Base-by-base conservation (phyloP, 2,329 filamentous ascomycete genomes). In the Alternaria viburni region DNA sequence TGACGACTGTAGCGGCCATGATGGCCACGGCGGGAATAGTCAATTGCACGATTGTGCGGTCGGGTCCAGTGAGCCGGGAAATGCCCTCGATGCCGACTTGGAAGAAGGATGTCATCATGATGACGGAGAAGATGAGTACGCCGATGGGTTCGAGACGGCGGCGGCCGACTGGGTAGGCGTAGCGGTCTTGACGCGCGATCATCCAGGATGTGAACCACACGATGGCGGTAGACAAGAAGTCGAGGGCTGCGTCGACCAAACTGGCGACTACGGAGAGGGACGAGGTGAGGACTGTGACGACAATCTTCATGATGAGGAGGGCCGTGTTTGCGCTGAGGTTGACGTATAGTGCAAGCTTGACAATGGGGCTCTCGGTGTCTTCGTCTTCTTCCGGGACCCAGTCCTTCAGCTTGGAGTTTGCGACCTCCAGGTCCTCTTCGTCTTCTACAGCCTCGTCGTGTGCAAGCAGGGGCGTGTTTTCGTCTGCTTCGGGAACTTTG, bases 291-390 rank as follows among this genome's bases (percentile, higher is more conserved):
- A 93, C 76, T 44, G 94, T 89, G 55, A 96, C 93, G 43, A 87
- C 86, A 54, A 93, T 87, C 78, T 97, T 97, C 64, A 92, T 88
- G 7, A 86, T 86, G 4, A 97, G 86, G 2, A 97, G 85, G 46
- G 92, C 82, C 3, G 88, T 84, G 76, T 97, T 97, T 62, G 93
- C 93, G 21, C 87, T 81, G 52, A 96, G 87, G 76, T 96, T 97
- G 78, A 96, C 82, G 78, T 93, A 95, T 73, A 98, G 96, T 45
- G 95, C 94, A 19, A 96, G 75, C n/a, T 89, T 91, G 52, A 97
- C 93, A 52, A 97, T 88, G 15, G 87, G 88, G 62, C 90, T 90
- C 51, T 89, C 86, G 66, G 90, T 92, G 74, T 93, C 91, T 3
- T 93, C 86, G 61, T 90, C 90, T 67, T 93, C 91, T 61, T 88